phyloP scores from a whole-genome alignment of 371 early-diverging fungal species.

The Lichtheimia ramosa region DNA sequence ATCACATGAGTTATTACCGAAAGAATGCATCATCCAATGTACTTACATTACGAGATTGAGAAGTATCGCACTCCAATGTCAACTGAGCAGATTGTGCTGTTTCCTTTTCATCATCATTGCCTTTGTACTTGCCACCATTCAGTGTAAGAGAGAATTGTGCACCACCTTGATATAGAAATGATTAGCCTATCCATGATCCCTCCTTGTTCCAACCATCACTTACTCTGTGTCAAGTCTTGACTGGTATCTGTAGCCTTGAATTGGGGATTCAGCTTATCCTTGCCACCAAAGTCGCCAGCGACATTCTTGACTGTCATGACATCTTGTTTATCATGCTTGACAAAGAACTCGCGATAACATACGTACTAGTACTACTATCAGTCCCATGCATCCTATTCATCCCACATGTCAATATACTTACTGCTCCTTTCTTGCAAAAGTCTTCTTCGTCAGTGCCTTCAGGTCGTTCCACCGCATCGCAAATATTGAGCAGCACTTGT shows the following conservation, averaged over 20 bases:
- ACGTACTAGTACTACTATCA: constrained; percentile 14
- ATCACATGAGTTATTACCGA: not conserved
- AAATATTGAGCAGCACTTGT: constrained; percentile 17
- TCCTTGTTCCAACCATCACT: not conserved
- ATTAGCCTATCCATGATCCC: not conserved
- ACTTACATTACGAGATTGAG: constrained; percentile 15
- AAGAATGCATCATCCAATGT: no score
- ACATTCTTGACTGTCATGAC: constrained; percentile 10
- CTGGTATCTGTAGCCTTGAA: constrained; percentile 11
- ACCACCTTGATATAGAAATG: constrained; percentile 9
- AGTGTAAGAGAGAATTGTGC: constrained; percentile 12
- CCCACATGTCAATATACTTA: constrained; percentile 2
- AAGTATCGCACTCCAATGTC: constrained; percentile 18
- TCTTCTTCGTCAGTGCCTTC: constrained; percentile 11
- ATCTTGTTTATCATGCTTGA: constrained; percentile 1
- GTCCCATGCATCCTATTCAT: not conserved
- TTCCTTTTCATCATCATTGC: not conserved
- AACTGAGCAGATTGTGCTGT: constrained; percentile 17
- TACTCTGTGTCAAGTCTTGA: constrained; percentile 20
- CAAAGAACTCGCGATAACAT: constrained; percentile 13
- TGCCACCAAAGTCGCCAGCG: constrained; percentile 13
- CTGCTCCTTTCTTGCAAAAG: constrained; percentile 17
- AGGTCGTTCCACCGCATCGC: constrained; percentile 14
- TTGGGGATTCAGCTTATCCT: constrained; percentile 13
- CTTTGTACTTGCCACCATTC: constrained; percentile 16